phyloP scores from a whole-genome alignment of 768 basidiomycete species.

The Collybiopsis luxurians region DNA sequence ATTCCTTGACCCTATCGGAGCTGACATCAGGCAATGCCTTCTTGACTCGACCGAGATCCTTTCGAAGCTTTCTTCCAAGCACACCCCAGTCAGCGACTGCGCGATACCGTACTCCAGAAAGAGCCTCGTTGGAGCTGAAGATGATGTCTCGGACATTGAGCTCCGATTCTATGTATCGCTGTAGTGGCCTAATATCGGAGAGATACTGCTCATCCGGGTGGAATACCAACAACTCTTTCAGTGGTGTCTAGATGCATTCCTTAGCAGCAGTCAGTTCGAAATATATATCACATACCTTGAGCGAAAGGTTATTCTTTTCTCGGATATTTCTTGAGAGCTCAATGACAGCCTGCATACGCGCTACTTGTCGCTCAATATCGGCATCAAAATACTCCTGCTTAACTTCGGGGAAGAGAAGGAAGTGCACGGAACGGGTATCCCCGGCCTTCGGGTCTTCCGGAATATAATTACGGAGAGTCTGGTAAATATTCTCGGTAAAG shows the following conservation, averaged over 20 bases:
- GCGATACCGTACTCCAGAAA: constrained; percentile 86
- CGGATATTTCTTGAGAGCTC: constrained; percentile 88
- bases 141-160: constrained; percentile 90
- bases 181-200: constrained; percentile 79
- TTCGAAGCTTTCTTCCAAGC: constrained; percentile 90
- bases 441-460: constrained; percentile 67
- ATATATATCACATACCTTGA: constrained; percentile 57
- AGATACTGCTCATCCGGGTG: constrained; percentile 84
- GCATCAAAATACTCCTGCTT: constrained; percentile 94
- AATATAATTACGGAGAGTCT: constrained; percentile 82
- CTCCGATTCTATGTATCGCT: constrained; percentile 89
- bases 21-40: constrained; percentile 78
- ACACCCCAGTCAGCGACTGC: constrained; percentile 95
- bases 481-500: constrained; percentile 95
- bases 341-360: constrained; percentile 93
- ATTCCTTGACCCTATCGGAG: constrained; percentile 81
- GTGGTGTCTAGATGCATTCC: constrained; percentile 67
- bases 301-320: constrained; percentile 79
- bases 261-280: background rate
- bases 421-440: constrained; percentile 93
- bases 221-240: constrained; percentile 92
- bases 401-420: constrained; percentile 89
- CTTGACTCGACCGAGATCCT: constrained; percentile 87
- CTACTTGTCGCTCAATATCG: constrained; percentile 90
- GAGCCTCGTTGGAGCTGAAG: constrained; percentile 84